Evolutionary conservation across 2,329 filamentous ascomycete genomes (phyloP).

Genomic region (Fusarium nodosum): DNA sequence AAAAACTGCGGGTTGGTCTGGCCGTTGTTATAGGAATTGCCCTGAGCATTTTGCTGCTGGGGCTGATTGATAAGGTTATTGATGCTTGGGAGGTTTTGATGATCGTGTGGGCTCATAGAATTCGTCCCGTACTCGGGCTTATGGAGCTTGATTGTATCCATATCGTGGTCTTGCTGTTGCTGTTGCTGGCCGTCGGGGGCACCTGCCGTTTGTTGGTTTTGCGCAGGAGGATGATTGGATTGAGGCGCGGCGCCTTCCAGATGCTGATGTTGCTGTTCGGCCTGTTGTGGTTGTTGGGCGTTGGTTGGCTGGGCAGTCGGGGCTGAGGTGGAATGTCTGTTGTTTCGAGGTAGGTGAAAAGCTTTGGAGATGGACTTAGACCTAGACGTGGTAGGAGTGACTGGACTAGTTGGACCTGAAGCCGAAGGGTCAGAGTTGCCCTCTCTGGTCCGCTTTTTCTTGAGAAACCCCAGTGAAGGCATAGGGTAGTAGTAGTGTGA

Average conservation of each 20-base stretch:
- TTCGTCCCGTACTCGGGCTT: conserved; percentile 46
- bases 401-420: conserved; percentile 73
- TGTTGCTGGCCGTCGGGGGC: conserved; percentile 39
- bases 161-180: conserved; percentile 45
- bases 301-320: conserved; percentile 34
- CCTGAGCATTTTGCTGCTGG: conserved; percentile 59
- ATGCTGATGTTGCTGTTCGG: conserved; percentile 43
- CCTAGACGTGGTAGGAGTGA: conserved; percentile 67
- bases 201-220: conserved; percentile 40
- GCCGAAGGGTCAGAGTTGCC: conserved; percentile 78
- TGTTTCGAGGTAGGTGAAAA: conserved; percentile 60
- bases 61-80: conserved; percentile 81
- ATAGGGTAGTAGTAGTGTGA: conserved; percentile 64
- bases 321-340: conserved; percentile 50
- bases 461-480: conserved; percentile 96
- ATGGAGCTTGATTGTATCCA: conserved; percentile 50
- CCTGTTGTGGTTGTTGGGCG: conserved; percentile 34
- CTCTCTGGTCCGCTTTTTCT: conserved; percentile 99
- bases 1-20: conserved; percentile 48
- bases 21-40: conserved; percentile 50
- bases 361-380: conserved; percentile 62
- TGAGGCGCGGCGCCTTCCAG: conserved; percentile 41
- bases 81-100: conserved; percentile 83
- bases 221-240: conserved; percentile 32
- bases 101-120: conserved; percentile 57